These are phyloP conservation scores for Artemisia annua DNA, from an alignment of 129 eudicot species.

Conservation along the genomic window DNA sequence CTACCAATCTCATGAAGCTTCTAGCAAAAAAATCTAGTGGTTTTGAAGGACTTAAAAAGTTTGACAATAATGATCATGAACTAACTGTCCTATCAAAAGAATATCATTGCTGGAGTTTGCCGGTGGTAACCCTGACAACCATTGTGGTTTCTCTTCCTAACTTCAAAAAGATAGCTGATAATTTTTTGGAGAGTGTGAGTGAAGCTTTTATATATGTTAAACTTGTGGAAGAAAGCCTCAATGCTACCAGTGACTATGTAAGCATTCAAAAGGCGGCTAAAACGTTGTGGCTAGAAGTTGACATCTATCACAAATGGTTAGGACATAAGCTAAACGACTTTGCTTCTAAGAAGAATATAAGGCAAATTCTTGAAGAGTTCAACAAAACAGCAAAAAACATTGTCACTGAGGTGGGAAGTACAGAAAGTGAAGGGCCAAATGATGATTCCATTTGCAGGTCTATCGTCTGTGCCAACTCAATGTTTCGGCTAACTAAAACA, in stretches of 20 bases:
- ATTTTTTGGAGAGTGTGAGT: slow-evolving; percentile 21
- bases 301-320: slow-evolving; percentile 39
- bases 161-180: not conserved
- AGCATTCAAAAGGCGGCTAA: slow-evolving; percentile 34
- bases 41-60: slow-evolving; percentile 35
- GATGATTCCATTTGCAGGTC: slow-evolving; percentile 21
- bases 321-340: slow-evolving; percentile 25
- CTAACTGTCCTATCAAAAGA: slow-evolving; percentile 19
- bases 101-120: slow-evolving; percentile 41
- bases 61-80: slow-evolving; percentile 17
- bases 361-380: slow-evolving; percentile 20
- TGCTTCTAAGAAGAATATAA: slow-evolving; percentile 5
- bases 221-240: slow-evolving; percentile 33
- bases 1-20: not conserved
- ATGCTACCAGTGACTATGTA: not conserved
- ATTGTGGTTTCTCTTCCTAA: slow-evolving; percentile 43
- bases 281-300: slow-evolving; percentile 31
- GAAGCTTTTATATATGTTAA: slow-evolving; percentile 33
- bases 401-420: slow-evolving; percentile 1
- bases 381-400: slow-evolving; percentile 16
- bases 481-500: slow-evolving; percentile 38
- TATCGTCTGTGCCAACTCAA: slow-evolving; percentile 42
- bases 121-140: slow-evolving; percentile 44
- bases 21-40: not conserved
- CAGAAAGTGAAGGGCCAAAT: not conserved